phyloP scores from a whole-genome alignment of 1,284 basidiomycete species.

The Ceratobasidium papillatum region DNA sequence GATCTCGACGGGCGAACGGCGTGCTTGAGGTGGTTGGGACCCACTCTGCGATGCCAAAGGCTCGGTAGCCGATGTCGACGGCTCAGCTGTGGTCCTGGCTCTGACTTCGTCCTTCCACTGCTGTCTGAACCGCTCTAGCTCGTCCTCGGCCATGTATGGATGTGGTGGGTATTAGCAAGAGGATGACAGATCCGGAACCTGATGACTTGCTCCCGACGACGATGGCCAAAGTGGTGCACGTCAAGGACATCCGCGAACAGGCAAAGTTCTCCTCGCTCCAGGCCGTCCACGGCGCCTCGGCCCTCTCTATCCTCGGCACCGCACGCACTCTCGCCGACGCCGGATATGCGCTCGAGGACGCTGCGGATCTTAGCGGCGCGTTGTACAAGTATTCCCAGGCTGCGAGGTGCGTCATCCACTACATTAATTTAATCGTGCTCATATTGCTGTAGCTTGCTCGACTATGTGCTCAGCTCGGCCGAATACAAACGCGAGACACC shows the following conservation, averaged over 20 bases:
- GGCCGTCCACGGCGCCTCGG: constrained; percentile 15
- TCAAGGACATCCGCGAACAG: constrained; percentile 37
- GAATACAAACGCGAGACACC: constrained; percentile 41
- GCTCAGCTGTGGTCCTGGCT: constrained; percentile 37
- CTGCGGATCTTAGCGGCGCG: constrained; percentile 43
- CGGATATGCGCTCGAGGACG: constrained; percentile 37
- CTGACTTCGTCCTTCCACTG: constrained; percentile 76
- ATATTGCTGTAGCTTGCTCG: constrained; percentile 26
- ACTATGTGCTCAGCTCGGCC: constrained; percentile 12
- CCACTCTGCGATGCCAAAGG: not conserved
- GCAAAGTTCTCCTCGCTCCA: constrained; percentile 19
- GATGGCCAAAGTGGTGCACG: constrained; percentile 30
- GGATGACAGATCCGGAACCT: constrained; percentile 1
- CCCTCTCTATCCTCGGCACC: constrained; percentile 7
- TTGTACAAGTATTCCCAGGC: constrained; percentile 43
- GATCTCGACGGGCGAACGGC: constrained; percentile 44
- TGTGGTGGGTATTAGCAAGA: constrained; percentile 4
- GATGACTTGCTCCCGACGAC: constrained; percentile 28
- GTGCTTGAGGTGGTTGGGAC: constrained; percentile 37
- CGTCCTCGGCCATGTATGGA: constrained; percentile 48
- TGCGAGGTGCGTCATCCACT: constrained; percentile 30
- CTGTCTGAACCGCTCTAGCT: constrained; percentile 73
- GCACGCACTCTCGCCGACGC: constrained; percentile 36
- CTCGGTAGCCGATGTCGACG: no score
- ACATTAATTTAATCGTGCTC: not conserved